Base-by-base conservation (phyloP, 1,284 basidiomycete species). In the Irpex sp. region DNA sequence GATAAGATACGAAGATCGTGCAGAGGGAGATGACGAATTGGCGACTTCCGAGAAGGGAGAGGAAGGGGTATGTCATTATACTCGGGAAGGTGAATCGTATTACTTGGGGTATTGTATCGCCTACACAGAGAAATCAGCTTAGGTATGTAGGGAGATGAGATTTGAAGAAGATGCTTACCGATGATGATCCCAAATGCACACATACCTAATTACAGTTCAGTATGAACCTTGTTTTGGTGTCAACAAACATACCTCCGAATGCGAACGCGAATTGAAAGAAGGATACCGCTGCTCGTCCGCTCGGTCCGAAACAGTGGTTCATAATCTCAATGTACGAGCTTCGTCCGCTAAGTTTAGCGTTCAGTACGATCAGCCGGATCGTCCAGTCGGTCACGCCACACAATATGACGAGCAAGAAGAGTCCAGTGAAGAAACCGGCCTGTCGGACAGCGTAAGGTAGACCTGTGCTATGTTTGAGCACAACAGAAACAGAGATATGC, bases 261-360 rank as follows among this genome's bases (percentile, higher is more conserved):
- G 97, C 97, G 71, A 98, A 98, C 0, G 95, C 84, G 71, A 99
- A 98, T 73, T 99, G 97, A 75, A 99, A 99, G 76, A 98, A 92
- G 0, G 95, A 97, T 11, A 98, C 95, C 0, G 94, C 94, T 2
- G 93, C 93, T 58, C 93, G 85, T 35, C 95, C 95, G 62, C 87
- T 88, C 4, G 85, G 78, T 7, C 97, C 97, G 72, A 97, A 99
- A 76, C 95, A 98, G 63, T 91, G 91, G 71, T 94, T 83, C 95
- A 98, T 97, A 66, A 97, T 94, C 68, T 94, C 97, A 67, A 98
- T 97, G 74, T 99, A 99, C 1, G 94, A 95, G 66, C 87, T 88
- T 58, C 92, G 83, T 0, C 97, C 97, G 69, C 93, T 94, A 63
- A 99, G 81, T 78, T 99, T 99, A 37, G 95, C 96, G 72, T 98